Conservation (phyloP, 202 grass and related monocot genomes). For the Panicum hallii region DNA sequence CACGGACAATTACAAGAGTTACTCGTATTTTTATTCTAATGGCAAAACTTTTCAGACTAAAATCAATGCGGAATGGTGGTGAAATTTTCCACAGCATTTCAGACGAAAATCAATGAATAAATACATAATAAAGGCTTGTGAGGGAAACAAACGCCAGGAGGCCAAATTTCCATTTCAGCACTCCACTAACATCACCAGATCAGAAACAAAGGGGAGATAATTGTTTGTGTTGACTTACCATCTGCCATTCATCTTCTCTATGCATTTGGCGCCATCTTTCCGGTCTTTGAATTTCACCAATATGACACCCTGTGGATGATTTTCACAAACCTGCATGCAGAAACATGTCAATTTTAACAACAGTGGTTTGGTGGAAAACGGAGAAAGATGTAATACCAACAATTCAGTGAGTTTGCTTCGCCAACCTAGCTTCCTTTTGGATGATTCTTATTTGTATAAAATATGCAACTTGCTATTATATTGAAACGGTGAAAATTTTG, state of each 20-base stretch:
- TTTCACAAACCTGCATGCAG: conserved; percentile 84
- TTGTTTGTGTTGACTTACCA: conserved; percentile 58
- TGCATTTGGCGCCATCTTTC: conserved; percentile 83
- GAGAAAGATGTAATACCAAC: not conserved
- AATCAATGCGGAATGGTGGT: not conserved
- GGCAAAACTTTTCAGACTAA: not conserved
- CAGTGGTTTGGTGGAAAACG: not conserved
- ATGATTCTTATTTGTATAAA: not conserved
- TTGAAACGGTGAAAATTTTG: not conserved
- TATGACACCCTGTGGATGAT: conserved; percentile 93
- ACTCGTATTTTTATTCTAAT: not conserved
- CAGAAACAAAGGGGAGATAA: conserved; percentile 21
- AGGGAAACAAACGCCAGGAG: not conserved
- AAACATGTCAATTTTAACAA: conserved; percentile 23
- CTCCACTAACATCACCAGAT: not conserved
- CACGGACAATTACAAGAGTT: not conserved
- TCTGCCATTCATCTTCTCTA: conserved; percentile 95
- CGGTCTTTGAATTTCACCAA: conserved; percentile 96
- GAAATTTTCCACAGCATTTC: not conserved
- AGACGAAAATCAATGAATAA: not conserved
- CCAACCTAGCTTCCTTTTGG: not conserved
- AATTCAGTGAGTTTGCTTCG: not conserved
- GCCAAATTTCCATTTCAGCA: not conserved
- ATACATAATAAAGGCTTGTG: not conserved
- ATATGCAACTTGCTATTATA: conserved; percentile 17